Evolutionary conservation across 495 filamentous ascomycete genomes (phyloP).

Genomic region (Clavariopsis aquatica): DNA sequence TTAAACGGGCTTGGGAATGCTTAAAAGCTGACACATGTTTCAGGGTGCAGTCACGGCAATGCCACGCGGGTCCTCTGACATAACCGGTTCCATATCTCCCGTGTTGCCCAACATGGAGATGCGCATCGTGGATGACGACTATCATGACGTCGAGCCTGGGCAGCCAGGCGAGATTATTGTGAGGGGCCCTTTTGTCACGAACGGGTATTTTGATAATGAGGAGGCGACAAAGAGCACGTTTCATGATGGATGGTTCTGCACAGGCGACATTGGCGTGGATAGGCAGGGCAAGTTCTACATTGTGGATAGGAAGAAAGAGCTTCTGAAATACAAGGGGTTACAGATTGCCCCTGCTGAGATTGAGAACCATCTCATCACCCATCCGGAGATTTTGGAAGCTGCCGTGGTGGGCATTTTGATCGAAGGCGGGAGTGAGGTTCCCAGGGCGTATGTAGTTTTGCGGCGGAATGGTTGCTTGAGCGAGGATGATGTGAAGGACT

Average conservation of each 20-base stretch:
- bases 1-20: neutral
- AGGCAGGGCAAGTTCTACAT: conserved; percentile 57
- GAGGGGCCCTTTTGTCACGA: conserved; percentile 74
- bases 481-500: conserved; percentile 39
- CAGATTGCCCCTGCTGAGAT: conserved; percentile 48
- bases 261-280: conserved; percentile 71
- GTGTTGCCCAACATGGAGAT: conserved; percentile 36
- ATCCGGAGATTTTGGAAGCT: conserved; percentile 44
- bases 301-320: conserved; percentile 56
- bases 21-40: neutral
- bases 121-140: conserved; percentile 34
- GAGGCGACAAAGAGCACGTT: conserved; percentile 68
- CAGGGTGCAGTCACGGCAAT: conserved; percentile 31
- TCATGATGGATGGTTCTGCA: conserved; percentile 77
- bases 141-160: conserved; percentile 47
- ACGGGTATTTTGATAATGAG: conserved; percentile 72
- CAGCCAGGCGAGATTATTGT: conserved; percentile 62
- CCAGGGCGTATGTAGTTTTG: conserved; percentile 46
- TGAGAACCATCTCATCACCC: conserved; percentile 42
- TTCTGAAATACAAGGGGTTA: conserved; percentile 58
- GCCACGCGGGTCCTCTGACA: conserved; percentile 26
- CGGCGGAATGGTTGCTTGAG: conserved; percentile 26
- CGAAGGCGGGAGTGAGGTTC: conserved; percentile 45
- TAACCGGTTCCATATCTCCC: conserved; percentile 32
- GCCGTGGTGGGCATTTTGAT: conserved; percentile 47